Evolutionary conservation across 2,329 filamentous ascomycete genomes (phyloP), one percentile per base, ranked within the genome.

Genomic region (Macrophomina tecta): DNA sequence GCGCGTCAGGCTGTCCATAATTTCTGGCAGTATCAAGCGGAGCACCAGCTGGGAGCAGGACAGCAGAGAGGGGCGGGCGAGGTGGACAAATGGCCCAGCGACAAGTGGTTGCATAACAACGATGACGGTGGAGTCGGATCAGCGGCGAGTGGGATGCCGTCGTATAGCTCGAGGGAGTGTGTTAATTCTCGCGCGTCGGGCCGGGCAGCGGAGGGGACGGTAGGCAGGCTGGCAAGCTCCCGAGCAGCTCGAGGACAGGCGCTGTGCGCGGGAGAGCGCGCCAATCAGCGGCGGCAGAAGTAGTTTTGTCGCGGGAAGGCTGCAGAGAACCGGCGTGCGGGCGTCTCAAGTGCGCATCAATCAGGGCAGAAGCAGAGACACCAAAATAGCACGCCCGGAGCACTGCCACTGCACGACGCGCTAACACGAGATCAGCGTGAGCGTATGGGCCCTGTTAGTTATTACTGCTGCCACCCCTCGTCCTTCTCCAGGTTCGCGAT

Each of bases 41-140:
- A 45, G 55, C 12, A 34, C 23, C 56, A 58, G 53, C 52, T 16
- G 12, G n/a, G n/a, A 40, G 34, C 52, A 58, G 40, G 40, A 40
- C 30, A 23, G 38, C 12, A n/a, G 23, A 16, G 38, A 28, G 40
- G 34, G 38, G 11, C 16, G 53, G 14, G 23, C 18, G 38, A 8
- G 18, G 23, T 32, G 40, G 56, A 45, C 56, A 61, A 61, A 61
- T 61, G 40, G 56, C 40, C 42, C 40, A 23, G 40, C 40, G 56
- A 61, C 56, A 61, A 61, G 56, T 61, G 56, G 55, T 58, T 38
- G 55, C 38, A 28, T 32, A 23, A 40, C 38, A 8, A 16, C 12
- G 56, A 34, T 12, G 62, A 38, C 62, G 32, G 62, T 64, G 62
- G 62, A 64, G 62, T 64, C 49, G 49, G 61, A 55, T 53, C 62